These are phyloP conservation scores for Cercospora citrullina DNA, from an alignment of 2,329 filamentous ascomycete genomes.

Conservation along the genomic window DNA sequence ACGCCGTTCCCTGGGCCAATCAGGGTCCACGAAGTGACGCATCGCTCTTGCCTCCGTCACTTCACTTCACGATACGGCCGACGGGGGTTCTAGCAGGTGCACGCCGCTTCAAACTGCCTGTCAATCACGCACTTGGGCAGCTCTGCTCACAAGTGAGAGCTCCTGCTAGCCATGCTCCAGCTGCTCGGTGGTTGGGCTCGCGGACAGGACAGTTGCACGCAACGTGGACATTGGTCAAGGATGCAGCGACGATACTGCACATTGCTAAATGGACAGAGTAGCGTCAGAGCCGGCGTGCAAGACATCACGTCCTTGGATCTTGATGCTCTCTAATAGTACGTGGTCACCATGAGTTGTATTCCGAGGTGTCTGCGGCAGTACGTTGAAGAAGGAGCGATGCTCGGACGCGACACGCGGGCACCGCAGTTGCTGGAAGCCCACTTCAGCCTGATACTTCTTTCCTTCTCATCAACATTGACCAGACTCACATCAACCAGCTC, in stretches of 20 bases:
- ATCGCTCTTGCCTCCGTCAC: neutral
- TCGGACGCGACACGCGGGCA: neutral
- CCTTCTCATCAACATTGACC: neutral
- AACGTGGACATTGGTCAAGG: neutral
- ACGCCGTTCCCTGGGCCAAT: neutral
- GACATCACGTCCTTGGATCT: too few relatives aligned
- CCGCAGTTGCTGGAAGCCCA: neutral
- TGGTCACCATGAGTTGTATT: too few relatives aligned
- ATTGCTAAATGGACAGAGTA: too few relatives aligned
- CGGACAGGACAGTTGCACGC: too few relatives aligned
- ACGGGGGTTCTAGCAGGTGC: neutral
- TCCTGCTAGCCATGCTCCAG: too few relatives aligned
- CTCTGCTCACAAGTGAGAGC: too few relatives aligned
- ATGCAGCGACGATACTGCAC: neutral
- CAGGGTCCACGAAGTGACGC: neutral
- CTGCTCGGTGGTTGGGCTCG: too few relatives aligned
- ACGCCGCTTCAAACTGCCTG: neutral
- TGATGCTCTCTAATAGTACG: too few relatives aligned
- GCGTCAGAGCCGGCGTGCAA: too few relatives aligned
- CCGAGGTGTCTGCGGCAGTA: too few relatives aligned
- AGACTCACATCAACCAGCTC: neutral
- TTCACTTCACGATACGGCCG: neutral
- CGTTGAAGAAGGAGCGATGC: too few relatives aligned
- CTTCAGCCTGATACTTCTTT: neutral
- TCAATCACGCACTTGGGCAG: neutral